Evolutionary conservation across 441 rosid genomes (phyloP), one percentile per base, ranked within the genome.

Genomic region (Brassica hybrid): DNA sequence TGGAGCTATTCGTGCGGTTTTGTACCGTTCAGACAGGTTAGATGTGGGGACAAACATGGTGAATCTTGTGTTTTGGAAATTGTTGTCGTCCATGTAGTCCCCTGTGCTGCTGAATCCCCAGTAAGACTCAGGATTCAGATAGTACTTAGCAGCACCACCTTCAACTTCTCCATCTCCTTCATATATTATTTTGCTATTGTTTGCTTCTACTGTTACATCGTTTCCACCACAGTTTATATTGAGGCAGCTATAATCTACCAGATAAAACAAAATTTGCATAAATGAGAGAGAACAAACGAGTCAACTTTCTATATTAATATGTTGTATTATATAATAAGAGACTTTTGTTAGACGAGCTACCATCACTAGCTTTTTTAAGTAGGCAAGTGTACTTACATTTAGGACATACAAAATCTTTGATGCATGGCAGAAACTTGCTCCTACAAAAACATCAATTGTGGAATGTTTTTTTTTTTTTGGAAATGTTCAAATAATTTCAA

Each of bases 21-120:
- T 65, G 82, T 86, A 86, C 14, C 86, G 58, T n/a, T 79, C 87
- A 65, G 82, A 48, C 1, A 83, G 68, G 76, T 79, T 75, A 76
- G 85, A 21, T 38, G 86, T 58, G 10, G 80, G 16, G 6, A 60
- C 41, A 48, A 56, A 72, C 45, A 38, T 19, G 23, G 77, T 79
- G 76, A 80, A 90, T 65, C 91, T 88, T 60, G 84, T 83, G 76
- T 93, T 91, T 76, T 88, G 94, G 83, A 13, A 84, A 81, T 91
- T 90, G 71, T 82, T 27, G 36, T 93, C 96, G 66, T 93, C 97
- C 90, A 84, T 83, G 85, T 69, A 93, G 86, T 91, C 96, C 16
- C 98, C 96, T 12, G 91, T 86, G 80, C 96, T 93, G 73, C 94
- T 88, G 60, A 93, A 85, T 58, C 97, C 97, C 97, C 94, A 93